A percentile compares a stretch with the other conserved stretches of the same genome.
phyloP scores from a whole-genome alignment of 2,329 filamentous ascomycete genomes.

The Dactylellina haptotyla region DNA sequence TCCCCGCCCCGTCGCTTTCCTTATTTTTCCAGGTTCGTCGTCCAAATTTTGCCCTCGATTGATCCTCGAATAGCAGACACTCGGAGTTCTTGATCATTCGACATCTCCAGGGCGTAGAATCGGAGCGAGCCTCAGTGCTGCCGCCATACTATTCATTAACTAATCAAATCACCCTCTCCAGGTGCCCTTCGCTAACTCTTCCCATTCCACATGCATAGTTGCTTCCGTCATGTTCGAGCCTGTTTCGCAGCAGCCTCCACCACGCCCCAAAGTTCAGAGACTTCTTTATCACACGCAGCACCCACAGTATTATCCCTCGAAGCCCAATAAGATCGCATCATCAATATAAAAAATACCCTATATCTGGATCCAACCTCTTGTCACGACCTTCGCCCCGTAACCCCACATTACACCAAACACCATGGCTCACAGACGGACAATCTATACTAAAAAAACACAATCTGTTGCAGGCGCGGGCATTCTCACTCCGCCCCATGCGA shows the following conservation, averaged over 20 bases:
- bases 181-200: neutral
- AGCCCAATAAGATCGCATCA: neutral
- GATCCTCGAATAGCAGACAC: too few relatives aligned
- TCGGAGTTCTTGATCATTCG: too few relatives aligned
- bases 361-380: neutral
- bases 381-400: neutral
- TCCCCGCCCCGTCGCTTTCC: conserved; percentile 16
- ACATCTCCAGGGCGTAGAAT: too few relatives aligned
- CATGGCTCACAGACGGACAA: neutral
- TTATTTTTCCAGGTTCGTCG: conserved; percentile 35
- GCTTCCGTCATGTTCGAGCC: conserved; percentile 12
- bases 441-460: neutral
- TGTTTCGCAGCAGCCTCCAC: conserved; percentile 8
- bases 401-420: neutral
- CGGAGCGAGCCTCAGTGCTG: too few relatives aligned
- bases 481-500: conserved; percentile 43
- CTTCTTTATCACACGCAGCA: neutral
- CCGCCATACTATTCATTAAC: too few relatives aligned
- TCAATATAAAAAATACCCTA: neutral
- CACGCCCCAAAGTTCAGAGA: conserved; percentile 11
- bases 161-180: too few relatives aligned
- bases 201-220: conserved; percentile 1
- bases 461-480: conserved; percentile 16
- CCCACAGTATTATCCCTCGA: neutral
- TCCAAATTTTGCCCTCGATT: too few relatives aligned